phyloP scores from a whole-genome alignment of 352 stramenopile species.

The Phytopythium oedochilum region DNA sequence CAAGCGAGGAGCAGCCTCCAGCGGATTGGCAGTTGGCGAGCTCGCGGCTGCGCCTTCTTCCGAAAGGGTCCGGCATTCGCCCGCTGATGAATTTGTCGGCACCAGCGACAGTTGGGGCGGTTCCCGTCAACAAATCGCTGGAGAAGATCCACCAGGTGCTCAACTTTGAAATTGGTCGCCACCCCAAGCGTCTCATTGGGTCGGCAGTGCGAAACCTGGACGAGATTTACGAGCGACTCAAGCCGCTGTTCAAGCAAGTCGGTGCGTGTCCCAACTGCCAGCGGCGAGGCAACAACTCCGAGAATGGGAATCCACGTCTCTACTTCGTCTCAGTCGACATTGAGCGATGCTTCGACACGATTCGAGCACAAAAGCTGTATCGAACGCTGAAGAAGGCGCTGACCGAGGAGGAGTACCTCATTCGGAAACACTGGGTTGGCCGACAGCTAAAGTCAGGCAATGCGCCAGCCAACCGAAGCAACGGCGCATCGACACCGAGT shows the following conservation, averaged over 20 bases:
- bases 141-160: slow-evolving; percentile 57
- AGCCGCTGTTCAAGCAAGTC: slow-evolving; percentile 34
- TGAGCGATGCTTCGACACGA: slow-evolving; percentile 82
- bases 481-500: neutral
- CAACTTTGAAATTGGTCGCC: slow-evolving; percentile 56
- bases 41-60: slow-evolving; percentile 56
- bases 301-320: slow-evolving; percentile 9
- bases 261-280: slow-evolving; percentile 27
- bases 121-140: slow-evolving; percentile 56
- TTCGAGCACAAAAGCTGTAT: slow-evolving; percentile 57
- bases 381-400: slow-evolving; percentile 60
- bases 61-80: slow-evolving; percentile 59
- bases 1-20: slow-evolving; percentile 2
- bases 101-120: slow-evolving; percentile 15
- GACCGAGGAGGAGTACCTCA: slow-evolving; percentile 65
- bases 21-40: slow-evolving; percentile 29
- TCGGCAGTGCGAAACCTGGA: slow-evolving; percentile 60
- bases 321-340: slow-evolving; percentile 74
- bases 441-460: slow-evolving; percentile 26
- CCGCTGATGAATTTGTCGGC: slow-evolving; percentile 77
- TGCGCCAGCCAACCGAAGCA: neutral
- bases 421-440: slow-evolving; percentile 72
- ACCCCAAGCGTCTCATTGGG: slow-evolving; percentile 42
- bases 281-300: slow-evolving; percentile 1
- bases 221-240: slow-evolving; percentile 54